These are phyloP conservation scores for Acanthamoeba triangularis DNA, from an alignment of 208 protist genomes.

Conservation along the genomic window DNA sequence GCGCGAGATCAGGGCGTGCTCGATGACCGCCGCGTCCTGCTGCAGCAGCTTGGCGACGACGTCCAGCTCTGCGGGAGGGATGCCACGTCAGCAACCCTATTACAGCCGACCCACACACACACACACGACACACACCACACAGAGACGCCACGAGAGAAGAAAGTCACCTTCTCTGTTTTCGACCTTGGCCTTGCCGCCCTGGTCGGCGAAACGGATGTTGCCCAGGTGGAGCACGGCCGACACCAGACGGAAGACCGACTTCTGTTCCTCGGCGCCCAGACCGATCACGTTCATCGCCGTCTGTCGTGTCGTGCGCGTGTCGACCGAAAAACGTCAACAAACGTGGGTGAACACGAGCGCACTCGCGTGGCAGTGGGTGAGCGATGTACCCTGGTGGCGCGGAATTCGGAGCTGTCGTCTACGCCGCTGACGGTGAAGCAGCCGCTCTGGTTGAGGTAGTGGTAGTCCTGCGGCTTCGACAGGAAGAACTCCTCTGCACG, in stretches of 20 bases:
- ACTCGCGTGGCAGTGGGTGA: neutral
- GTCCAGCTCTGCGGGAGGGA: neutral
- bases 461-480: slow-evolving; percentile 84
- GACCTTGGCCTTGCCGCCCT: slow-evolving; percentile 63
- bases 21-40: slow-evolving; percentile 24
- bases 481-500: slow-evolving; percentile 58
- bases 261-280: slow-evolving; percentile 84
- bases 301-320: slow-evolving; percentile 39
- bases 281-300: slow-evolving; percentile 96
- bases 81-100: neutral
- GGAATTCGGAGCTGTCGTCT: slow-evolving; percentile 92
- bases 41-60: slow-evolving; percentile 70
- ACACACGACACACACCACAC: neutral
- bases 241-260: slow-evolving; percentile 84
- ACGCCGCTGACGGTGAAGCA: slow-evolving; percentile 85
- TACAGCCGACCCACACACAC: too few species aligned
- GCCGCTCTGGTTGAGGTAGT: slow-evolving; percentile 91
- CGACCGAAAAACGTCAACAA: neutral
- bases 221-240: slow-evolving; percentile 92
- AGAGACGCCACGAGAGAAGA: neutral
- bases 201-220: slow-evolving; percentile 92
- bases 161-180: neutral
- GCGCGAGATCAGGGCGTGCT: slow-evolving; percentile 9
- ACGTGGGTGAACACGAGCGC: neutral
- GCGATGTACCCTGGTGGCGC: slow-evolving; percentile 79